These are phyloP conservation scores for Verbena officinalis DNA, from an alignment of 257 asterid species.

Conservation along the genomic window DNA sequence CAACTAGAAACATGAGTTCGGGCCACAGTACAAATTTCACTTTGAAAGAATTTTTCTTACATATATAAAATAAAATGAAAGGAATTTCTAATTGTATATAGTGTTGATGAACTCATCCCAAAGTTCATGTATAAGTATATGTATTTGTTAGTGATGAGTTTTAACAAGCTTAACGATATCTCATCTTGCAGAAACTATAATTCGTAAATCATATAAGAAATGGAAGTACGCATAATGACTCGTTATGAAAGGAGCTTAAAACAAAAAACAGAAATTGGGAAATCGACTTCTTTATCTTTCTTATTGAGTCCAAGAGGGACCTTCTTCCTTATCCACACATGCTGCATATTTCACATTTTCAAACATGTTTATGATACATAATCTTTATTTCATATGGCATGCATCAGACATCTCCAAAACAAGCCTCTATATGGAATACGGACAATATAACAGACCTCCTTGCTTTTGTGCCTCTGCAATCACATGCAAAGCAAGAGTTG, in stretches of 20 bases:
- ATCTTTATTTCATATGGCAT: too few species aligned
- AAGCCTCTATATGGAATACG: not conserved
- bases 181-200: not conserved
- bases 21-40: not conserved
- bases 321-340: not conserved
- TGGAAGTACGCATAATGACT: too few species aligned
- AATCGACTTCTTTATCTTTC: not conserved
- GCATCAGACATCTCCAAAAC: not conserved
- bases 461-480: slow-evolving; percentile 95
- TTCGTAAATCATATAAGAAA: too few species aligned
- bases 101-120: not conserved
- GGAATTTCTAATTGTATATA: not conserved
- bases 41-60: not conserved
- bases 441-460: slow-evolving; percentile 65
- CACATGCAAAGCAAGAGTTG: slow-evolving; percentile 95
- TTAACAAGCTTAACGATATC: not conserved
- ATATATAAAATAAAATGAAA: not conserved
- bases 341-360: too few species aligned
- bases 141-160: not conserved
- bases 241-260: too few species aligned
- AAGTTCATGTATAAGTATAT: not conserved
- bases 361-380: too few species aligned
- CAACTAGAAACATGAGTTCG: slow-evolving; percentile 14
- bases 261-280: not conserved
- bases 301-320: slow-evolving; percentile 2